phyloP scores from a whole-genome alignment of 805 yeast genomes.

The Spathaspora boniae region DNA sequence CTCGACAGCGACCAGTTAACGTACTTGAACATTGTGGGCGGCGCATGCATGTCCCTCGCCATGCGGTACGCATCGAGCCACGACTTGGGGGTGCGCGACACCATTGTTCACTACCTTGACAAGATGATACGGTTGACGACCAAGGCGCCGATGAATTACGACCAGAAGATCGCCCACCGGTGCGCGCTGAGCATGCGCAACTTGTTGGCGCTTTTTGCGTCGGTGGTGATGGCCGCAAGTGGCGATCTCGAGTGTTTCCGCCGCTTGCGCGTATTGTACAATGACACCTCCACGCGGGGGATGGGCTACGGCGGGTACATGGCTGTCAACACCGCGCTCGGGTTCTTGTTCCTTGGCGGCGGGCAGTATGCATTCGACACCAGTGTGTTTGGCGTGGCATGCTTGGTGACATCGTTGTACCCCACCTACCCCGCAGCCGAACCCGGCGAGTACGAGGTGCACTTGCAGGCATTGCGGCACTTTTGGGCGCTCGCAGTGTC shows the following conservation, averaged over 20 bases:
- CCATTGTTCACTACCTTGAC: conserved; percentile 55
- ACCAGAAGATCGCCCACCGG: conserved; percentile 51
- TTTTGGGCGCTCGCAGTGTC: conserved; percentile 87
- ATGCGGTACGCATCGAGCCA: conserved; percentile 73
- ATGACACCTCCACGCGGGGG: conserved; percentile 40
- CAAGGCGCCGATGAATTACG: conserved; percentile 42
- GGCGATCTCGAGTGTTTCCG: conserved; percentile 82
- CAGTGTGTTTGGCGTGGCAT: conserved; percentile 62
- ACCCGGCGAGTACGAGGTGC: conserved; percentile 48
- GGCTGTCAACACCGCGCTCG: conserved; percentile 79
- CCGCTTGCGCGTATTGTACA: conserved; percentile 68
- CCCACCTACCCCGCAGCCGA: conserved; percentile 64
- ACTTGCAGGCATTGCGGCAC: conserved; percentile 81
- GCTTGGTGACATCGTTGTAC: conserved; percentile 69
- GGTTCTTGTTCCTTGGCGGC: conserved; percentile 85
- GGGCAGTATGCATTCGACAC: conserved; percentile 81
- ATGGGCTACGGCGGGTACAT: conserved; percentile 66
- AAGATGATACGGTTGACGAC: conserved; percentile 30
- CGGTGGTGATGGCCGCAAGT: conserved; percentile 84
- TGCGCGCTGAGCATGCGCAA: conserved; percentile 57
- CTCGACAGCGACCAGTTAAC: conserved; percentile 62
- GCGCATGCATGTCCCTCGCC: conserved; percentile 71
- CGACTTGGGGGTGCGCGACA: conserved; percentile 48
- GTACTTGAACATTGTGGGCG: conserved; percentile 65
- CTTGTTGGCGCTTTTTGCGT: conserved; percentile 57